Evolutionary conservation across 2,329 filamentous ascomycete genomes (phyloP).

Genomic region (Hymenoscyphus scutula): DNA sequence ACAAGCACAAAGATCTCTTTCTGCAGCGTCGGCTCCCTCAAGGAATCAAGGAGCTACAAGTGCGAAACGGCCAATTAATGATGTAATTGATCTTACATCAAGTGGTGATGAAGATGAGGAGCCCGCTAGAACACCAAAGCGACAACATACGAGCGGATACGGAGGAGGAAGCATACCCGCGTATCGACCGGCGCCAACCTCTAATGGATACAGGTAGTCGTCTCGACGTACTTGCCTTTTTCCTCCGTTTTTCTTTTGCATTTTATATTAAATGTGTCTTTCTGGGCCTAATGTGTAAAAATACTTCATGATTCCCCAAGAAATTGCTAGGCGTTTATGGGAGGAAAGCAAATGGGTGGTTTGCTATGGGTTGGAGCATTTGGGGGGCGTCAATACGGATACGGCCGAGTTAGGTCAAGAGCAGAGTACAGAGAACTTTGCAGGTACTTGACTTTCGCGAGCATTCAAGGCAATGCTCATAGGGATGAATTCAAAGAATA

Average conservation of each 20-base stretch:
- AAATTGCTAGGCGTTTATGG: constrained; percentile 4
- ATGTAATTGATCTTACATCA: constrained; percentile 53
- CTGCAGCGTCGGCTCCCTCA: constrained; percentile 37
- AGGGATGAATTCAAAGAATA: no score
- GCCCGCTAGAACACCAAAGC: constrained; percentile 36
- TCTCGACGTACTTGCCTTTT: not conserved
- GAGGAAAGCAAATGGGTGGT: not conserved
- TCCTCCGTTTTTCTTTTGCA: not conserved
- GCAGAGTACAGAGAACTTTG: not conserved
- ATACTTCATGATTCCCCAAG: not conserved
- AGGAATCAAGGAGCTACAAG: constrained; percentile 21
- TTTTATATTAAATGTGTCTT: not conserved
- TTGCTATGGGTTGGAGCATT: no score
- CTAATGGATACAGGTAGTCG: constrained; percentile 14
- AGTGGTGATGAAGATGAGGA: constrained; percentile 52
- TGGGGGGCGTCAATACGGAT: no score
- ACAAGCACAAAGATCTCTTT: constrained; percentile 34
- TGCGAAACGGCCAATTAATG: constrained; percentile 44
- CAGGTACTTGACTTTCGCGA: not conserved
- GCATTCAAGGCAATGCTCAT: no score
- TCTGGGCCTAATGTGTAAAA: not conserved
- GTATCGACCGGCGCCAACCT: constrained; percentile 17
- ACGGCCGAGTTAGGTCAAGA: no score
- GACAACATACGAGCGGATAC: constrained; percentile 27
- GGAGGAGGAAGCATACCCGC: constrained; percentile 13